These are phyloP conservation scores for Chaetomium tenue DNA, from an alignment of 495 filamentous ascomycete genomes.

Conservation along the genomic window DNA sequence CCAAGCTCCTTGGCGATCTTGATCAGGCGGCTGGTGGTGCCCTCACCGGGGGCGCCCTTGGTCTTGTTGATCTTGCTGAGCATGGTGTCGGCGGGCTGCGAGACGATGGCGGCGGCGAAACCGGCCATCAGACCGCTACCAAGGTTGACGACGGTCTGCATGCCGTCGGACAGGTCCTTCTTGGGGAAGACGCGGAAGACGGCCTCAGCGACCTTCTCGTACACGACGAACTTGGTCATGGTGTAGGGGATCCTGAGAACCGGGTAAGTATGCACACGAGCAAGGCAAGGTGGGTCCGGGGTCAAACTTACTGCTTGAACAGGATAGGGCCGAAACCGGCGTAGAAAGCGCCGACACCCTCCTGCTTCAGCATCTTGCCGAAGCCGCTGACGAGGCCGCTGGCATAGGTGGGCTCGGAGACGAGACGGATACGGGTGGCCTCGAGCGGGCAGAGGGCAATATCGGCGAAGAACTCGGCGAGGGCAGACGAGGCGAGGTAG, in stretches of 20 bases:
- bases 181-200: slow-evolving; percentile 76
- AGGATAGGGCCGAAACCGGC: slow-evolving; percentile 90
- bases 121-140: slow-evolving; percentile 94
- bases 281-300: neutral
- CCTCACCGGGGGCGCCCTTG: slow-evolving; percentile 90
- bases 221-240: slow-evolving; percentile 99
- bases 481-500: slow-evolving; percentile 81
- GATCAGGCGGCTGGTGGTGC: slow-evolving; percentile 84
- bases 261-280: slow-evolving; percentile 17
- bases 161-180: slow-evolving; percentile 63
- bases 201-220: slow-evolving; percentile 90
- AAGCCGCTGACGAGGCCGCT: slow-evolving; percentile 78
- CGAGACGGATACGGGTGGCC: slow-evolving; percentile 92
- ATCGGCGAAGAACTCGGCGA: slow-evolving; percentile 90
- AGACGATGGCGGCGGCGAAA: slow-evolving; percentile 95
- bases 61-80: slow-evolving; percentile 99
- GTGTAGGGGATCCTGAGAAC: slow-evolving; percentile 86
- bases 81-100: slow-evolving; percentile 99
- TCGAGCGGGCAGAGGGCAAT: slow-evolving; percentile 92
- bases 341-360: slow-evolving; percentile 89
- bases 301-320: slow-evolving; percentile 83
- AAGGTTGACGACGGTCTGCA: slow-evolving; percentile 88
- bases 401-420: slow-evolving; percentile 85
- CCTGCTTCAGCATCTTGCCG: slow-evolving; percentile 77
- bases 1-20: slow-evolving; percentile 97